These are phyloP conservation scores for Chamaecrista fasciculata DNA, from an alignment of 306 rosid species.

Conservation along the genomic window DNA sequence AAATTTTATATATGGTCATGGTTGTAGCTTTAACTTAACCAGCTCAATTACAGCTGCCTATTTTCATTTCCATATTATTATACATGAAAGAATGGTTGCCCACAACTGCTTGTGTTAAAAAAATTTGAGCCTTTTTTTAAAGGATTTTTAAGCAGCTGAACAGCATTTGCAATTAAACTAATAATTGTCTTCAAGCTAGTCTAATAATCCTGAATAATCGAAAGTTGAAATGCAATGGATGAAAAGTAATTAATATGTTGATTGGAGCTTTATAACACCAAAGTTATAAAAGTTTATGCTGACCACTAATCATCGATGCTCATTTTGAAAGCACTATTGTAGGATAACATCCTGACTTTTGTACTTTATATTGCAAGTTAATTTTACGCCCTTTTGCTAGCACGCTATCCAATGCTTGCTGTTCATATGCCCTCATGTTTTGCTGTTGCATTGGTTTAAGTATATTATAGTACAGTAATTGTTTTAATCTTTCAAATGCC, in stretches of 20 bases:
- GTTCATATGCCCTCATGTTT: background rate
- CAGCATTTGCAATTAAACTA: background rate
- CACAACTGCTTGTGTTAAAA: background rate
- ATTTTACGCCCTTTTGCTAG: background rate
- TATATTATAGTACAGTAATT: background rate
- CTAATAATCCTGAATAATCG: background rate
- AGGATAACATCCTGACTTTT: background rate
- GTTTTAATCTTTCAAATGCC: background rate
- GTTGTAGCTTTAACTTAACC: background rate
- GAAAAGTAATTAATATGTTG: background rate
- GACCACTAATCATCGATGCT: background rate
- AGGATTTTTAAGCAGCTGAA: background rate
- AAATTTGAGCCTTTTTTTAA: background rate
- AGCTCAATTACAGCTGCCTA: background rate
- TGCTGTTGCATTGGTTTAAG: background rate
- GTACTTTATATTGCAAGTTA: background rate
- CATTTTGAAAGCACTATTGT: background rate
- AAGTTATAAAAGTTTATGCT: background rate
- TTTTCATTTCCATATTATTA: background rate
- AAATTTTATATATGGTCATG: background rate
- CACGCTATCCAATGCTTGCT: background rate
- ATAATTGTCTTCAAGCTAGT: background rate
- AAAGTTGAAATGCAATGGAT: background rate
- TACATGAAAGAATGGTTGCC: background rate
- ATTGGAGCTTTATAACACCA: background rate